These are phyloP conservation scores for Xylaria longipes DNA, from an alignment of 495 filamentous ascomycete genomes.

Conservation along the genomic window DNA sequence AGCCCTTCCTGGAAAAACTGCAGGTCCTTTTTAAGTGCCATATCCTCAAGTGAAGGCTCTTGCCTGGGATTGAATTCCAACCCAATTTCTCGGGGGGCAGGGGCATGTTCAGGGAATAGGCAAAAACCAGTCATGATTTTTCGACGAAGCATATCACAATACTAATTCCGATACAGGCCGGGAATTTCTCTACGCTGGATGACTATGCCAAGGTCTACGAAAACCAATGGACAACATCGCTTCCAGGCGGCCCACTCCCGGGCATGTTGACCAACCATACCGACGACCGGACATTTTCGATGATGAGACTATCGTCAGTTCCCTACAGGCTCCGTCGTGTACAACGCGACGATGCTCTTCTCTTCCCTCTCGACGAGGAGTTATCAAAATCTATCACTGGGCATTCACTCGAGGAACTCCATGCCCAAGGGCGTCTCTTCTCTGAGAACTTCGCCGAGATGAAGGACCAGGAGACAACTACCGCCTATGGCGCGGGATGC, in stretches of 20 bases:
- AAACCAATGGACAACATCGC: conserved; percentile 38
- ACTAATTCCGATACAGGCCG: conserved; percentile 24
- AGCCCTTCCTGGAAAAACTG: no score
- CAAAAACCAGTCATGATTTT: no score
- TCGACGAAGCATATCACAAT: background rate
- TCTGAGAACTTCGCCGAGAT: conserved; percentile 41
- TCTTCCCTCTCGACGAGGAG: conserved; percentile 38
- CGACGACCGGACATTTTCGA: conserved; percentile 47
- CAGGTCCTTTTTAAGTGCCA: background rate
- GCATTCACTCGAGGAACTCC: conserved; percentile 31
- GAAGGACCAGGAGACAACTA: conserved; percentile 29
- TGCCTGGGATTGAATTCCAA: background rate
- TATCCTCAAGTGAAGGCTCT: background rate
- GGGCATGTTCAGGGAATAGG: no score
- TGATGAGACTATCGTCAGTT: conserved; percentile 44
- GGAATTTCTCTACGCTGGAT: conserved; percentile 35
- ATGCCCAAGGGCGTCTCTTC: conserved; percentile 41
- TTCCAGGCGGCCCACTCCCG: conserved; percentile 36
- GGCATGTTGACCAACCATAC: conserved; percentile 47
- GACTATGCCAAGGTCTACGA: conserved; percentile 43
- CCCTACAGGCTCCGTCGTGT: conserved; percentile 43
- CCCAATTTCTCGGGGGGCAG: background rate
- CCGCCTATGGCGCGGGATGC: conserved; percentile 41
- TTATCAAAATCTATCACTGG: conserved; percentile 33
- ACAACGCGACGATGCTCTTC: conserved; percentile 37